Base-by-base conservation (phyloP, 371 early-diverging fungal genomes). In the Rhizopus stolonifer region DNA sequence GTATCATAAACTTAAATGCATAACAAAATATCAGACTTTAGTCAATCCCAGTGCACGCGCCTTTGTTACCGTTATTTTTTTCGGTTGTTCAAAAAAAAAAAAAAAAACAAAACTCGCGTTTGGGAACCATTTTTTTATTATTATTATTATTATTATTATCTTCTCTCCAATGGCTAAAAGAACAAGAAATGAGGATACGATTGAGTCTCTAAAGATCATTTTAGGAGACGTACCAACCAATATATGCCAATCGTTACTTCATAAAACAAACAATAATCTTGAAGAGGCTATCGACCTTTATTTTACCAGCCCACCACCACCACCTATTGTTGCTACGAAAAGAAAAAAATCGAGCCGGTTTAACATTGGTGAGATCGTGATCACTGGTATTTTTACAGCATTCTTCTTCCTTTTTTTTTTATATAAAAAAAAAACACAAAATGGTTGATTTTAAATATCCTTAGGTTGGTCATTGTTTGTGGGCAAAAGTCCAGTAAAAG, bases 291-390 rank as follows among this genome's bases (percentile, higher is more conserved):
- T 64, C 4, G 58, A 64, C 17, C 34, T 64, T 31, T 64, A 64
- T 31, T 64, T 64, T 19, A 23, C 54, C 4, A 46, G 36, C 2
- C 59, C 64, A 29, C 4, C 31, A 19, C 59, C 64, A 29, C 4
- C 31, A 19, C 23, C 42, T 45, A 6, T 15, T 26, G 25, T 29
- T 26, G 25, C 46, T 17, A 26, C 46, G 17, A 23, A 45, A 21
- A 45, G n/a, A 42, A 17, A 23, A 21, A 45, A 6, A 15, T 13
- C 46, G 14, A 31, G 9, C 14, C 46, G 55, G 11, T 65, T 47
- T 44, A 69, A 67, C 58, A 61, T 74, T 60, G 74, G 74, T 18
- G 74, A 74, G 29, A 17, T 68, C 4, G 65, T 70, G 0, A 42
- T 64, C 0, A 56, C 65, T 26, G 74, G 74, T 67, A 21, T 15